Conservation (phyloP, 768 basidiomycete genomes). For the Imleria badia region DNA sequence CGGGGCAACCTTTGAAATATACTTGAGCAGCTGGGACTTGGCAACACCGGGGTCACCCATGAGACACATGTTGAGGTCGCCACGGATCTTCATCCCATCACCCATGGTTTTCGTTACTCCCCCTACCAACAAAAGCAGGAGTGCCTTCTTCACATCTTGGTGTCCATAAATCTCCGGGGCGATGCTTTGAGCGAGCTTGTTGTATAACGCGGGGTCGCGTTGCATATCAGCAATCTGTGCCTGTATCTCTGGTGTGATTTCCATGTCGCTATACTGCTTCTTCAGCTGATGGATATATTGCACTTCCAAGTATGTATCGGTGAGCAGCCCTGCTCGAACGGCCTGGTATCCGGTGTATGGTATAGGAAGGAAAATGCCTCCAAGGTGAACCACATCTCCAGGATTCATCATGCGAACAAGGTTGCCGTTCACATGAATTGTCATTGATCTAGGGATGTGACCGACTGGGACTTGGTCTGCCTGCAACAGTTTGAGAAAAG, state of each 20-base stretch:
- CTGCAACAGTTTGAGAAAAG: constrained; percentile 38
- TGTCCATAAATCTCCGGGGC: constrained; percentile 99
- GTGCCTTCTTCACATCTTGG: constrained; percentile 94
- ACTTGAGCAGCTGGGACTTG: constrained; percentile 95
- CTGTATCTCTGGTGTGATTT: constrained; percentile 82
- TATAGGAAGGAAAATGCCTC: constrained; percentile 96
- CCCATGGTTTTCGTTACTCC: constrained; percentile 94
- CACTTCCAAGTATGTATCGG: constrained; percentile 94
- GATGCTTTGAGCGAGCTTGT: constrained; percentile 86
- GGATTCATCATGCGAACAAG: constrained; percentile 91
- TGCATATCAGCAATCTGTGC: constrained; percentile 65
- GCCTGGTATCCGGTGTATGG: constrained; percentile 98
- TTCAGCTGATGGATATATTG: constrained; percentile 93
- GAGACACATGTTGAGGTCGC: constrained; percentile 94
- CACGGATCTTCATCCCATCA: constrained; percentile 98
- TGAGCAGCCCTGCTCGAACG: constrained; percentile 91
- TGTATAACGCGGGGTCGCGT: constrained; percentile 78
- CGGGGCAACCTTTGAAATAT: constrained; percentile 97
- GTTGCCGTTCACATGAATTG: constrained; percentile 88
- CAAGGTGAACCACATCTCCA: constrained; percentile 92
- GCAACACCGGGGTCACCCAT: constrained; percentile 99
- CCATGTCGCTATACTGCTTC: constrained; percentile 96
- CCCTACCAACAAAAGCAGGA: constrained; percentile 88
- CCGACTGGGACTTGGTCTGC: constrained; percentile 99
- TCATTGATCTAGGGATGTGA: constrained; percentile 98